phyloP scores from a whole-genome alignment of 106 monocot species.

The Triglochin maritima region DNA sequence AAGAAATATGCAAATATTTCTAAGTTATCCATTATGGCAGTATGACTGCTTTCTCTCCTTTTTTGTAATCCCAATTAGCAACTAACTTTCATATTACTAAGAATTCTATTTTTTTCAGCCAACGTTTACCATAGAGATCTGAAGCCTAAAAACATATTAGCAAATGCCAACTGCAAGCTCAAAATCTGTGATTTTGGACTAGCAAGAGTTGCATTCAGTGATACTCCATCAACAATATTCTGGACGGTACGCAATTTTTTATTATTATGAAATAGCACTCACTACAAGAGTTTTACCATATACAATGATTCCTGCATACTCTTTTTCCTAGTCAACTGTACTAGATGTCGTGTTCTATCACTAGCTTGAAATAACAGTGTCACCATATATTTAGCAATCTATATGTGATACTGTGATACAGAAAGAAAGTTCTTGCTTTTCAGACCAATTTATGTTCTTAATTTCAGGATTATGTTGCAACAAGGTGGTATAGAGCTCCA shows the following conservation, averaged over 20 bases:
- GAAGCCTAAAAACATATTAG: slow-evolving; percentile 87
- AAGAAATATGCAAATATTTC: too few relatives aligned
- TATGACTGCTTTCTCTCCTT: too few relatives aligned
- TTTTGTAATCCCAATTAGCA: too few relatives aligned
- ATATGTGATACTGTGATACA: too few relatives aligned
- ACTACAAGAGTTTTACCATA: too few relatives aligned
- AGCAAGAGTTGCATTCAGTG: slow-evolving; percentile 82
- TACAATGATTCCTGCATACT: too few relatives aligned
- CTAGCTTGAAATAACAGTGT: background rate
- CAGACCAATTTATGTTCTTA: background rate
- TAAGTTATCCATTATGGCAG: too few relatives aligned
- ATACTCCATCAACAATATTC: slow-evolving; percentile 44
- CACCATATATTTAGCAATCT: too few relatives aligned
- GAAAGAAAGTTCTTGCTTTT: background rate
- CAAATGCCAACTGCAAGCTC: slow-evolving; percentile 88
- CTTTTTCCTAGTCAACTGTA: too few relatives aligned
- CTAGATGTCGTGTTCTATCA: too few relatives aligned
- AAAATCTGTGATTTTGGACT: slow-evolving; percentile 94
- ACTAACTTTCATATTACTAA: too few relatives aligned
- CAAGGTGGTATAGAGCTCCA: slow-evolving; percentile 95
- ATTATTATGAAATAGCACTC: background rate
- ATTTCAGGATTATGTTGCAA: slow-evolving; percentile 94
- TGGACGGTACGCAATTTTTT: slow-evolving; percentile 19
- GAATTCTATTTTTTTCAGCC: slow-evolving; percentile 27
- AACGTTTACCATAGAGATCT: slow-evolving; percentile 89